These are phyloP conservation scores for Alliaria petiolata DNA, from an alignment of 345 rosid genomes.

Conservation along the genomic window DNA sequence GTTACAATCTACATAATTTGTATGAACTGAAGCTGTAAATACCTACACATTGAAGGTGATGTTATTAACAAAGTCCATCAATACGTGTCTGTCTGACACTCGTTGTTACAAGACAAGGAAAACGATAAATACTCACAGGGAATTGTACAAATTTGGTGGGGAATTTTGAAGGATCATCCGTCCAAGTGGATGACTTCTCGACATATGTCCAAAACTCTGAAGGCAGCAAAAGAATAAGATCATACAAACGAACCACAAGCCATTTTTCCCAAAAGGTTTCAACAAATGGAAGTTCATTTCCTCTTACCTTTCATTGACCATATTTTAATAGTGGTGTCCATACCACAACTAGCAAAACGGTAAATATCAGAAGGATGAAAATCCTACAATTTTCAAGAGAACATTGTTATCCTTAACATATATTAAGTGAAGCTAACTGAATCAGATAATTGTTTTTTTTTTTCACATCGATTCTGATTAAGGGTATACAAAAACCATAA, in stretches of 20 bases:
- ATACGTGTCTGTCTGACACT: neutral
- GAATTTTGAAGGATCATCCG: slow-evolving; percentile 83
- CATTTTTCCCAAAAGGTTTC: neutral
- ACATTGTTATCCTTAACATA: neutral
- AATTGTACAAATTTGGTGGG: slow-evolving; percentile 94
- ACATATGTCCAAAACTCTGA: slow-evolving; percentile 95
- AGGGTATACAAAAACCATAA: neutral
- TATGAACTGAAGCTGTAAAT: slow-evolving; percentile 89
- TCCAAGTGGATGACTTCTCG: slow-evolving; percentile 96
- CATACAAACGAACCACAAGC: neutral
- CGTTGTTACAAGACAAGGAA: slow-evolving; percentile 1
- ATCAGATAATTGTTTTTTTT: neutral
- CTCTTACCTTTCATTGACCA: slow-evolving; percentile 97
- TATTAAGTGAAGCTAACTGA: slow-evolving; percentile 5
- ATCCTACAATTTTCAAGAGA: slow-evolving; percentile 51
- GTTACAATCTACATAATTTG: slow-evolving; percentile 92
- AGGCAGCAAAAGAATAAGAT: slow-evolving; percentile 16
- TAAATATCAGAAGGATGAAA: slow-evolving; percentile 88
- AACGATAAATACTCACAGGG: slow-evolving; percentile 56
- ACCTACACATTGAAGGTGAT: slow-evolving; percentile 49
- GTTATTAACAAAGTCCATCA: neutral
- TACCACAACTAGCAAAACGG: slow-evolving; percentile 91
- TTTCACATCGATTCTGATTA: neutral
- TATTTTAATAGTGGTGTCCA: slow-evolving; percentile 94
- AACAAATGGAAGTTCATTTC: slow-evolving; percentile 5